Conservation (phyloP, 2,329 filamentous ascomycete species). For the Aspergillus sp. region DNA sequence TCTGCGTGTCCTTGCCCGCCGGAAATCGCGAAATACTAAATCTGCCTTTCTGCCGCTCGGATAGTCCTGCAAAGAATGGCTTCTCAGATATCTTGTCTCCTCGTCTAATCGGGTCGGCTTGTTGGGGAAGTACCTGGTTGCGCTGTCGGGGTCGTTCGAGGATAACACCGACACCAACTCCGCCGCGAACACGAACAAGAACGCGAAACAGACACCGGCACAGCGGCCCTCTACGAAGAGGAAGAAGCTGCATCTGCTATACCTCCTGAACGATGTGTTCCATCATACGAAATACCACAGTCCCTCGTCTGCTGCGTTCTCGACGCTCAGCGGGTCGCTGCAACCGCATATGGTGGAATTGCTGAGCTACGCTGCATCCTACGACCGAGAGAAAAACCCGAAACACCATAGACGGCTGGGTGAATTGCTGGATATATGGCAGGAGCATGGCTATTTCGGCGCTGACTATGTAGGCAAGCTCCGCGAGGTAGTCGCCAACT, state of each 20-base stretch:
- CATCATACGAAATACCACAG: constrained; percentile 64
- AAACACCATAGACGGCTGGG: constrained; percentile 67
- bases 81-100: constrained; percentile 68
- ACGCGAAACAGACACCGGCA: constrained; percentile 11
- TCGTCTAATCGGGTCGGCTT: constrained; percentile 66
- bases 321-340: constrained; percentile 56
- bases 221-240: constrained; percentile 58
- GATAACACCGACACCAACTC: constrained; percentile 17
- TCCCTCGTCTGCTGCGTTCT: constrained; percentile 43
- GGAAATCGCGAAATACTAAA: constrained; percentile 37
- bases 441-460: constrained; percentile 63
- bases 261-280: constrained; percentile 75
- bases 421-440: constrained; percentile 69
- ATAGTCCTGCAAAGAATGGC: constrained; percentile 88
- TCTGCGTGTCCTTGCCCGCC: constrained; percentile 30
- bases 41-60: constrained; percentile 16
- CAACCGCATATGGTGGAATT: constrained; percentile 63
- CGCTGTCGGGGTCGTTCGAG: constrained; percentile 63
- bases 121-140: constrained; percentile 73
- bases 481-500: constrained; percentile 56
- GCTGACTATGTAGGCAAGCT: constrained; percentile 57
- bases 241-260: constrained; percentile 72
- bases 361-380: constrained; percentile 56
- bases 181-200: constrained; percentile 7
- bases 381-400: constrained; percentile 57